These are phyloP conservation scores for Blastomyces emzantsi DNA, from an alignment of 2,329 filamentous ascomycete genomes.

Conservation along the genomic window DNA sequence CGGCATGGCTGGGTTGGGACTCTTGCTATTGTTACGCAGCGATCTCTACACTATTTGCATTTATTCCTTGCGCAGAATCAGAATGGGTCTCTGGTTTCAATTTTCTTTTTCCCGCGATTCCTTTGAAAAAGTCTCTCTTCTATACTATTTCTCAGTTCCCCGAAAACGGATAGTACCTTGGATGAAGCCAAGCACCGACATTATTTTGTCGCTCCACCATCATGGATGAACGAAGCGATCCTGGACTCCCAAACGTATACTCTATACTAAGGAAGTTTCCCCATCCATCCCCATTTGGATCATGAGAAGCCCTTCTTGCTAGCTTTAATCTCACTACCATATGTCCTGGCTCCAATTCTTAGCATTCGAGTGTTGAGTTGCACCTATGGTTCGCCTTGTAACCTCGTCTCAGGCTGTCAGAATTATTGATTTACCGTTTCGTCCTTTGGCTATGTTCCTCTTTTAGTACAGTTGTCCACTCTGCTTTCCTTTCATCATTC, in stretches of 20 bases:
- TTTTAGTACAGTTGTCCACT: background rate
- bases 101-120: background rate
- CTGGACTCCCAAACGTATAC: background rate
- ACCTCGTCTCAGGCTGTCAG: background rate
- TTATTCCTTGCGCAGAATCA: background rate
- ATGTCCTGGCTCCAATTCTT: background rate
- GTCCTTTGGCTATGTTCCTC: background rate
- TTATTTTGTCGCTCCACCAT: background rate
- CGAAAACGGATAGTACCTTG: background rate
- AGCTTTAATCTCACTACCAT: background rate
- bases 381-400: background rate
- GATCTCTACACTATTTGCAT: background rate
- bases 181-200: background rate
- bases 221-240: background rate
- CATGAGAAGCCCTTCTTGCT: too few species aligned
- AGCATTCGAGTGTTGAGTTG: background rate
- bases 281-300: background rate
- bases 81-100: background rate
- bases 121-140: background rate
- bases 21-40: background rate
- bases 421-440: background rate
- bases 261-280: background rate
- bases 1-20: background rate
- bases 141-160: background rate
- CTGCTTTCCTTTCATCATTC: background rate